Conservation (phyloP, 169 alveolate genomes). For the Perkinsus chesapeaki region DNA sequence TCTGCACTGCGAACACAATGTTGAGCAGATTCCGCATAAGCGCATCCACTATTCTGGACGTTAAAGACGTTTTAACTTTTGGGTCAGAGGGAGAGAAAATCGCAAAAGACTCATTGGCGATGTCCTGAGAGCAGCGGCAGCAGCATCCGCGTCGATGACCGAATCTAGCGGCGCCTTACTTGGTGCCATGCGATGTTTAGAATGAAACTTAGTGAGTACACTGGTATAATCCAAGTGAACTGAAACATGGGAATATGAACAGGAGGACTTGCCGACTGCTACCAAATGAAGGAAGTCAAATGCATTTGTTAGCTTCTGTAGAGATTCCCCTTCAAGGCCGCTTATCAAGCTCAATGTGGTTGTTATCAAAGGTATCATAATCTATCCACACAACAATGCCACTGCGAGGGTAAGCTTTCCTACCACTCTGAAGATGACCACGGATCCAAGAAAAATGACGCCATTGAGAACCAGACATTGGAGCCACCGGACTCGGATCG, state of each 20-base stretch:
- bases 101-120: constrained; percentile 13
- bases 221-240: not conserved
- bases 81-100: not conserved
- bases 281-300: not conserved
- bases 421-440: not conserved
- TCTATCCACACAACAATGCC: not conserved
- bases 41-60: not conserved
- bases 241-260: not conserved
- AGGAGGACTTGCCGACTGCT: not conserved
- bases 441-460: constrained; percentile 6
- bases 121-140: not conserved
- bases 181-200: not conserved
- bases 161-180: not conserved
- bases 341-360: not conserved
- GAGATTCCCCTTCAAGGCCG: not conserved
- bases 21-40: constrained; percentile 15
- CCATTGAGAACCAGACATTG: constrained; percentile 13
- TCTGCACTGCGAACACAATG: not conserved
- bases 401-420: not conserved
- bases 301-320: not conserved
- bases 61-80: not conserved
- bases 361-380: not conserved
- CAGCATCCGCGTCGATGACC: not conserved
- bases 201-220: not conserved
- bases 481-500: not conserved